Evolutionary conservation across 73 alveolate species (phyloP), one percentile per base, ranked within the genome.

Genomic region (Paraurostyla sp.): DNA sequence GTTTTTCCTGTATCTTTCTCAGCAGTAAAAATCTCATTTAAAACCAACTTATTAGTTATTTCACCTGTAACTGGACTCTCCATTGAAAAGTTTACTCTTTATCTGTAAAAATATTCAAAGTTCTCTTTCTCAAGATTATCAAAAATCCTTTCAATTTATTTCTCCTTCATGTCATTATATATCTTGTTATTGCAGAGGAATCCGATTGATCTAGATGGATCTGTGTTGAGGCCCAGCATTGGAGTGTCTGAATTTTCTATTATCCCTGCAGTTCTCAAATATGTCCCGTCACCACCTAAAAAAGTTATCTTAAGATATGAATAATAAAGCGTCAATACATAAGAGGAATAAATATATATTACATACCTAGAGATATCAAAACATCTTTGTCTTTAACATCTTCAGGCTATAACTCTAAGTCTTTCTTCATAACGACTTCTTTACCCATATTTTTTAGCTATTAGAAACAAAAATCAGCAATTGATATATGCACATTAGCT

Each of bases 211-310:
- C 93, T 25, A 29, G 60, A 23, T 13, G 93, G 93, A 76, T 87
- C 93, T 32, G 88, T 76, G 40, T 87, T 87, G 0, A 87, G 40
- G n/a, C 93, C 93, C 25, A 87, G 29, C 18, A 76, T 56, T n/a
- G 93, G 93, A 36, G 42, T 27, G 60, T 38, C 50, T 3, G 69
- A 32, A 30, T 83, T 62, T 40, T 87, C 75, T 4, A 87, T 87
- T 13, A 71, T 15, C 16, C 73, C 80, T 0, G 90, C 73, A 43
- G 88, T 62, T 73, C 76, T 51, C 30, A 87, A 49, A 56, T 50
- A 87, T 25, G 86, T 78, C 36, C 93, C 93, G 54, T 87, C 93
- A 30, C 93, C 93, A 0, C 93, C 93, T 63, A n/a, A n/a, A 54
- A 36, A 32, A 7, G 29, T 54, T 25, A 32, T 54, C 13, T 2